Conservation (phyloP, 2,329 filamentous ascomycete species). For the Calycina herbarum region DNA sequence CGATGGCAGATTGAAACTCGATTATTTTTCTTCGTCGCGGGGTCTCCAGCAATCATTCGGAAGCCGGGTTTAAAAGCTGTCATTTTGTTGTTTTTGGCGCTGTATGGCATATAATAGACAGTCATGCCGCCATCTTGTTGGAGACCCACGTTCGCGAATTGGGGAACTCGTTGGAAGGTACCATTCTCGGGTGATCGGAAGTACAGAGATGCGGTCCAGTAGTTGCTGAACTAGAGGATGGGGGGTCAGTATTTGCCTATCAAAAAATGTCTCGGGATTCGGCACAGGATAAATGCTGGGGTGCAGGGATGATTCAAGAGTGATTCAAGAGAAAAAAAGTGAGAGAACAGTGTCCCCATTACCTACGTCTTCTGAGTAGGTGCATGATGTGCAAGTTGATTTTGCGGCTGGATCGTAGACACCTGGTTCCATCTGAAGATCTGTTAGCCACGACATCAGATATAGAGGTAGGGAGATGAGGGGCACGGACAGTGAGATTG, state of each 20-base stretch:
- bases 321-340: too few relatives aligned
- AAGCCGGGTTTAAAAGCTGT: constrained; percentile 55
- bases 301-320: too few relatives aligned
- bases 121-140: constrained; percentile 39
- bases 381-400: constrained; percentile 36
- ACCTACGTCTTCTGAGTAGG: constrained; percentile 36
- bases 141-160: constrained; percentile 31
- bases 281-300: too few relatives aligned
- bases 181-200: constrained; percentile 34
- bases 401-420: constrained; percentile 30
- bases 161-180: constrained; percentile 34
- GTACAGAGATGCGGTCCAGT: constrained; percentile 37
- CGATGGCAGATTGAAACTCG: constrained; percentile 55
- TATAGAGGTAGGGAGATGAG: neutral
- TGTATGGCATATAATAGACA: constrained; percentile 37
- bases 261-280: too few relatives aligned
- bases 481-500: constrained; percentile 18
- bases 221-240: constrained; percentile 32
- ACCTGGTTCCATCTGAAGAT: constrained; percentile 37
- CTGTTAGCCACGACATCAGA: constrained; percentile 5
- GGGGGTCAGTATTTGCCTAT: too few relatives aligned
- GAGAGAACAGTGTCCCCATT: too few relatives aligned
- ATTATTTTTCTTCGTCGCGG: constrained; percentile 45
- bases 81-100: constrained; percentile 42
- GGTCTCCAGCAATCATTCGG: constrained; percentile 64